Evolutionary conservation across 495 filamentous ascomycete species (phyloP).

Genomic region (Friedmanniomyces simplex): DNA sequence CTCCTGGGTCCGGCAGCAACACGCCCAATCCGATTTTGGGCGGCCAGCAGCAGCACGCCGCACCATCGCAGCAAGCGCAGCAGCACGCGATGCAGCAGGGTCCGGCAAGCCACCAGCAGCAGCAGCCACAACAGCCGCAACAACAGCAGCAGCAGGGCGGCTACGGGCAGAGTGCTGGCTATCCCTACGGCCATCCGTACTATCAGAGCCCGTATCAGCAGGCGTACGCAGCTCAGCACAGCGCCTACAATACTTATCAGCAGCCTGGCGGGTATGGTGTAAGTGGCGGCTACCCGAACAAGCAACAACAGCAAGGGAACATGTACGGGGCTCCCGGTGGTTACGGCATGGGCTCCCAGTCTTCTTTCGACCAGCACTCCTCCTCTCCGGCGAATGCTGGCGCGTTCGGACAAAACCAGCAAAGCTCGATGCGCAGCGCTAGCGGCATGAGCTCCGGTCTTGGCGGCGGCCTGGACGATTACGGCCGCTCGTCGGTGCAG

Average conservation of each 20-base stretch:
- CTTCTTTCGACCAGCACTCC: slow-evolving; percentile 62
- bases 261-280: slow-evolving; percentile 54
- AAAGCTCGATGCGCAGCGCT: slow-evolving; percentile 32
- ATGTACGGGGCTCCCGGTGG: slow-evolving; percentile 69
- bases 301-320: slow-evolving; percentile 57
- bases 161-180: slow-evolving; percentile 31
- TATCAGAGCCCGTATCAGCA: slow-evolving; percentile 71
- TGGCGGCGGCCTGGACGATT: slow-evolving; percentile 52
- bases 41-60: slow-evolving; percentile 48
- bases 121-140: slow-evolving; percentile 31
- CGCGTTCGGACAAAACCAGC: slow-evolving; percentile 46
- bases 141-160: neutral
- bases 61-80: slow-evolving; percentile 45
- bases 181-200: slow-evolving; percentile 67
- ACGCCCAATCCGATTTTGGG: slow-evolving; percentile 76
- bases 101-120: slow-evolving; percentile 48
- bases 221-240: slow-evolving; percentile 40
- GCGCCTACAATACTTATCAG: slow-evolving; percentile 43
- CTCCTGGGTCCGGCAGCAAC: slow-evolving; percentile 74
- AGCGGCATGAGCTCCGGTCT: slow-evolving; percentile 53
- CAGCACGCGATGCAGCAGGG: slow-evolving; percentile 31
- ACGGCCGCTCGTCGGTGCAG: slow-evolving; percentile 63
- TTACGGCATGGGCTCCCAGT: slow-evolving; percentile 62
- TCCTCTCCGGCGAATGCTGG: slow-evolving; percentile 64
- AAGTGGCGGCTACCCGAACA: slow-evolving; percentile 27